These are phyloP conservation scores for Monotropa hypopitys DNA, from an alignment of 179 eudicot genomes.

Conservation along the genomic window DNA sequence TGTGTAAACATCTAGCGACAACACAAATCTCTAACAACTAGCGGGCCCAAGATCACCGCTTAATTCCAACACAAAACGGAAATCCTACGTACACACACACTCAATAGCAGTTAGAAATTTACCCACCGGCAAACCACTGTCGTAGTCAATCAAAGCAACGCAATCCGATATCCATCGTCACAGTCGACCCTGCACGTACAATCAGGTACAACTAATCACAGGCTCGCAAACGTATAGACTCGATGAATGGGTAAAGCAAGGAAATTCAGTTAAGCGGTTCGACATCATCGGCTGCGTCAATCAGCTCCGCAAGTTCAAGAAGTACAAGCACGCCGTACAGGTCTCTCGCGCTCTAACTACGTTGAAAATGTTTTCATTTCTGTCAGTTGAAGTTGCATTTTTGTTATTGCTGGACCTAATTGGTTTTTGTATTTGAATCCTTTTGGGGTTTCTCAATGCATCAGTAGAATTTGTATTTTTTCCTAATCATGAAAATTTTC, in stretches of 20 bases:
- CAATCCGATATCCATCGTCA: too few relatives aligned
- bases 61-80: too few relatives aligned
- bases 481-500: neutral
- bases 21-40: too few relatives aligned
- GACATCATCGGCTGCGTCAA: constrained; percentile 15
- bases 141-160: too few relatives aligned
- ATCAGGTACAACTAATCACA: too few relatives aligned
- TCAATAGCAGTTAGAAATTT: too few relatives aligned
- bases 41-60: too few relatives aligned
- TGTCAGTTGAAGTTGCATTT: neutral
- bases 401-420: neutral
- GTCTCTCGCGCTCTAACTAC: constrained; percentile 11
- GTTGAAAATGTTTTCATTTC: neutral
- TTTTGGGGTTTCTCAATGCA: neutral
- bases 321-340: constrained; percentile 27
- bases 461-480: neutral
- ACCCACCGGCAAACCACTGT: too few relatives aligned
- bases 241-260: constrained; percentile 26
- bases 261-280: constrained; percentile 12
- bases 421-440: neutral
- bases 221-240: too few relatives aligned
- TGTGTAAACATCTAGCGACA: too few relatives aligned
- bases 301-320: constrained; percentile 21
- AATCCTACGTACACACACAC: too few relatives aligned
- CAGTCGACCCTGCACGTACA: too few relatives aligned